phyloP scores from a whole-genome alignment of 352 stramenopile species.

The Globisporangium paddicum region DNA sequence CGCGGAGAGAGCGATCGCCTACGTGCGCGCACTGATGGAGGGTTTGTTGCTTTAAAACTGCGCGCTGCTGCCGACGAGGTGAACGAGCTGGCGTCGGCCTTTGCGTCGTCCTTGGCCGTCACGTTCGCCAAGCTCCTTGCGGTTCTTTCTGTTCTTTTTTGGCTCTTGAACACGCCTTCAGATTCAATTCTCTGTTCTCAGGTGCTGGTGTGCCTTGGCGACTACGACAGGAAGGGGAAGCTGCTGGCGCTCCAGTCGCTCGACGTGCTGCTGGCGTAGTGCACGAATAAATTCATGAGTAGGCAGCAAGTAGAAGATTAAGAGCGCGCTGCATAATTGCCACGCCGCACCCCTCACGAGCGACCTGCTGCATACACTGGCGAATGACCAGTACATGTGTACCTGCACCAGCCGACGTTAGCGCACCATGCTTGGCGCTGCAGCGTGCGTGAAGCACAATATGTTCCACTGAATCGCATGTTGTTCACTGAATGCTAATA shows the following conservation, averaged over 20 bases:
- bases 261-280: slow-evolving; percentile 22
- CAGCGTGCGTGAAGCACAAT: slow-evolving; percentile 11
- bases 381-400: slow-evolving; percentile 29
- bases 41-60: slow-evolving; percentile 3
- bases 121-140: too few species aligned
- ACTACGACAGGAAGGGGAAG: slow-evolving; percentile 30
- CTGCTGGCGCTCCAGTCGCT: slow-evolving; percentile 27
- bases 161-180: background rate
- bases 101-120: slow-evolving; percentile 18
- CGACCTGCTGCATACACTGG: slow-evolving; percentile 18
- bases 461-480: background rate
- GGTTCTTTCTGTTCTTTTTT: background rate
- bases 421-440: slow-evolving; percentile 23
- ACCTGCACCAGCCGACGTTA: slow-evolving; percentile 23
- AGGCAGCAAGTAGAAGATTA: slow-evolving; percentile 8
- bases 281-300: slow-evolving; percentile 40
- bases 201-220: slow-evolving; percentile 27
- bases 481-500: background rate
- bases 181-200: background rate
- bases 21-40: slow-evolving; percentile 30
- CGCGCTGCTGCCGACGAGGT: background rate
- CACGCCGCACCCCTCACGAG: slow-evolving; percentile 22
- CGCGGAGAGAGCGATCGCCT: slow-evolving; percentile 24
- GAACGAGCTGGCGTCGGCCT: slow-evolving; percentile 15
- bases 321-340: slow-evolving; percentile 21